Base-by-base conservation (phyloP, 352 stramenopile species). In the Labyrinthula sp. region DNA sequence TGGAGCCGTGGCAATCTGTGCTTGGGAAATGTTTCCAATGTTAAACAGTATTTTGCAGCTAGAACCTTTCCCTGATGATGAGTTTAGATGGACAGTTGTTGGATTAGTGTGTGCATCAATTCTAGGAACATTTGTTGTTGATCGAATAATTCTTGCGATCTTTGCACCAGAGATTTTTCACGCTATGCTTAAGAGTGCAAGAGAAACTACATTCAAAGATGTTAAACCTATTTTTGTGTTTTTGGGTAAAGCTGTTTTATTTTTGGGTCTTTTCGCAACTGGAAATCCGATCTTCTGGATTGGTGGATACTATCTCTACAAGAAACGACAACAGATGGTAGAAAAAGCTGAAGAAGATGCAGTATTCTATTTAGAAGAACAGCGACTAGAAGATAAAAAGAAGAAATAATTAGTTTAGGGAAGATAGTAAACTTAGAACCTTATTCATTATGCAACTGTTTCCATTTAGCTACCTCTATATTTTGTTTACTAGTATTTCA, bases 21-120 rank as follows among this genome's bases (percentile, higher is more conserved):
- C 43, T 9, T 52, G 43, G 43, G 43, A 52, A 22, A 28, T 52
- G 7, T 36, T 18, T 17, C 43, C 43, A 4, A 18, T 15, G 38
- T 6, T 52, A 5, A 52, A 52, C 43, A 30, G 23, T 4, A 31
- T 52, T 7, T 25, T 52, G n/a, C 43, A 52, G 14, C 23, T 52
- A 24, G 31, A 52, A 17, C 43, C 43, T 5, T 52, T 52, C 18
- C 43, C 43, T 3, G 43, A 52, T 29, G 43, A 52, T 22, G 43
- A 14, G 10, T 52, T 52, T 35, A 23, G 43, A 12, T 52, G 28
- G 31, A 52, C 40, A 18, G 24, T 52, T 7, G 14, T 52, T 17
- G 43, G 43, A n/a, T 24, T 52, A 0, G 43, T 52, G 9, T 5
- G 40, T 4, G 38, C 21, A 8, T 45, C 43, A 10, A 21, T 52